A percentile compares a stretch with the other conserved stretches of the same genome.
Evolutionary conservation across 345 rosid species (phyloP).

Genomic region (Bruguiera parviflora): DNA sequence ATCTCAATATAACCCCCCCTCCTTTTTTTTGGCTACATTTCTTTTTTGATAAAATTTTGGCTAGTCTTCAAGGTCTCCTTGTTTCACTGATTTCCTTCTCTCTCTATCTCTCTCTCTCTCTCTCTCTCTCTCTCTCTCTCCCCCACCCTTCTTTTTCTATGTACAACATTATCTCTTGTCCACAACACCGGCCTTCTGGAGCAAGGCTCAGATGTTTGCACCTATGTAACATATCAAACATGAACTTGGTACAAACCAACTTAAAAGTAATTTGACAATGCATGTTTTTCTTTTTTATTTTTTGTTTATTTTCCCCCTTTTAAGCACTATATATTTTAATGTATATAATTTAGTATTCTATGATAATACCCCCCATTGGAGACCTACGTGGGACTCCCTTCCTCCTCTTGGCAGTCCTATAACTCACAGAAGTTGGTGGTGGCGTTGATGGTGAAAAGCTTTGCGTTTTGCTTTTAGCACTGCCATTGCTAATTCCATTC

Average conservation of each 20-base stretch:
- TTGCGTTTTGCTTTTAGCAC: constrained; percentile 2
- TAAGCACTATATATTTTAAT: too few relatives aligned
- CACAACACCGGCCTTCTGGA: constrained; percentile 20
- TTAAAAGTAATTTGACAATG: too few relatives aligned
- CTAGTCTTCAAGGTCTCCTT: too few relatives aligned
- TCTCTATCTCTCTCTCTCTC: constrained; percentile 3
- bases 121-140: background rate
- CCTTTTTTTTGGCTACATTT: too few relatives aligned
- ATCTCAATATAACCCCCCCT: too few relatives aligned
- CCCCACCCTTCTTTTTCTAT: background rate
- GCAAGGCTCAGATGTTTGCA: constrained; percentile 19
- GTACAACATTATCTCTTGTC: background rate
- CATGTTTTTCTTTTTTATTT: too few relatives aligned
- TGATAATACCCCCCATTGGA: constrained; percentile 30
- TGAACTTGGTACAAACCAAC: too few relatives aligned
- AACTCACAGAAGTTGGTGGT: constrained; percentile 22
- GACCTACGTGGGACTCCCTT: constrained; percentile 33
- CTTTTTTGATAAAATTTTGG: too few relatives aligned
- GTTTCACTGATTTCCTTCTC: too few relatives aligned
- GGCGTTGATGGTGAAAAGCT: constrained; percentile 31
- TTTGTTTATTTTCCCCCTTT: too few relatives aligned
- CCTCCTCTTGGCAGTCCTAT: constrained; percentile 25
- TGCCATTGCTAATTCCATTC: constrained; percentile 3
- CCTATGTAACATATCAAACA: too few relatives aligned
- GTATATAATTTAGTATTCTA: constrained; percentile 9